A percentile compares a stretch with the other conserved stretches of the same genome.
These are phyloP conservation scores for Lactarius akahatsu DNA, from an alignment of 768 basidiomycete species.

Conservation along the genomic window DNA sequence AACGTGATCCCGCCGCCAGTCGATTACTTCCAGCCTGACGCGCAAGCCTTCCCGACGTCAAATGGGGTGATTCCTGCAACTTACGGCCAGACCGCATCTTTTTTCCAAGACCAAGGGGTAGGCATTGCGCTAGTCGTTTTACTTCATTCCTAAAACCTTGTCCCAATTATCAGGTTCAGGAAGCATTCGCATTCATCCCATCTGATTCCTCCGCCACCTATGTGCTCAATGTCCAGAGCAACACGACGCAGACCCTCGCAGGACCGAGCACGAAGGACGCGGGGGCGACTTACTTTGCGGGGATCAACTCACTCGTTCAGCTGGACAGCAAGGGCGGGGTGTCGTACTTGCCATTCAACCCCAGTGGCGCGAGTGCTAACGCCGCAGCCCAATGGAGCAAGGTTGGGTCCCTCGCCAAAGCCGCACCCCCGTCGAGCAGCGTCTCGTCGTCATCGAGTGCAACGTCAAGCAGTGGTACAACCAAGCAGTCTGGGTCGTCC, in stretches of 20 bases:
- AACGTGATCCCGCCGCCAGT: conserved; percentile 41
- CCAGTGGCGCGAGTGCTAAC: conserved; percentile 45
- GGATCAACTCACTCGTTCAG: conserved; percentile 61
- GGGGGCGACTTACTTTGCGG: conserved; percentile 61
- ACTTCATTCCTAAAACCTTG: neutral
- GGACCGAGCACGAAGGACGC: conserved; percentile 63
- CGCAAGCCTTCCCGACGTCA: conserved; percentile 54
- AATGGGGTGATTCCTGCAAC: conserved; percentile 63
- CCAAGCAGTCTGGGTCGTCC: conserved; percentile 21
- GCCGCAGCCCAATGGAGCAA: conserved; percentile 49
- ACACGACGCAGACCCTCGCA: conserved; percentile 59
- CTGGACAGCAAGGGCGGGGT: conserved; percentile 60
- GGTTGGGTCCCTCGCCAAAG: conserved; percentile 46
- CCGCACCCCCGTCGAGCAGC: conserved; percentile 37
- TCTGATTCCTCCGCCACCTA: conserved; percentile 72
- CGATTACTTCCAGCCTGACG: conserved; percentile 73
- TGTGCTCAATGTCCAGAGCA: conserved; percentile 70
- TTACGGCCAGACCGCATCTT: conserved; percentile 66
- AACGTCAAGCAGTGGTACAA: conserved; percentile 4
- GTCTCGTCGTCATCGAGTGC: neutral
- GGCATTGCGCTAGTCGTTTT: conserved; percentile 29
- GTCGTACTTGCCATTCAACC: conserved; percentile 58
- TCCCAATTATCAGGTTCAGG: conserved; percentile 49
- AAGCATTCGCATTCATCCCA: conserved; percentile 77
- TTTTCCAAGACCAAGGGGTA: conserved; percentile 60